Conservation (phyloP, 1,139 yeast genomes). For the Candida sp. region DNA sequence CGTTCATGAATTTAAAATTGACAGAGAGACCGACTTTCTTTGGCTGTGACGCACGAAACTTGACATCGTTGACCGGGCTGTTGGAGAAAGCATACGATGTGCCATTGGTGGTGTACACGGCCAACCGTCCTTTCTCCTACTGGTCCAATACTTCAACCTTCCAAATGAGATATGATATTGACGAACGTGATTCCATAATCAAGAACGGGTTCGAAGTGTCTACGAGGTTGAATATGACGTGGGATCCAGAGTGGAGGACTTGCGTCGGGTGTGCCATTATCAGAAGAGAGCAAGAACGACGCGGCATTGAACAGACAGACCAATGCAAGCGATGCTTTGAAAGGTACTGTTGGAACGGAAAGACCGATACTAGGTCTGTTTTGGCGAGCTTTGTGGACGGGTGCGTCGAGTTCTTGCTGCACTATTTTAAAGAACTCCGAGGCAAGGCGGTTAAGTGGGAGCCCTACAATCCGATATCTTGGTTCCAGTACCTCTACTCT, state of each 20-base stretch:
- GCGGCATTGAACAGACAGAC: conserved; percentile 61
- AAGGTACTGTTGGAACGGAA: conserved; percentile 85
- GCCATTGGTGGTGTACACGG: conserved; percentile 82
- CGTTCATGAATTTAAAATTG: conserved; percentile 31
- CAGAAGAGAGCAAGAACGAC: conserved; percentile 81
- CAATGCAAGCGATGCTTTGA: conserved; percentile 78
- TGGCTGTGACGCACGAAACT: conserved; percentile 51
- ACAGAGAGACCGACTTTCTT: conserved; percentile 40
- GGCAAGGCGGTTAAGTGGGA: background rate
- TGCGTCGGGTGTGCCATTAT: conserved; percentile 92
- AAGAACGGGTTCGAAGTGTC: conserved; percentile 82
- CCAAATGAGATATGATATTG: conserved; percentile 62
- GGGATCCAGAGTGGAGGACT: conserved; percentile 72
- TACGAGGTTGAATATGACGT: conserved; percentile 72
- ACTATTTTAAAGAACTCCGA: background rate
- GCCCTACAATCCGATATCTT: background rate
- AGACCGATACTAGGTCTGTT: background rate
- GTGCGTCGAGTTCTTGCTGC: background rate
- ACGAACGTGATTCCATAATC: conserved; percentile 64
- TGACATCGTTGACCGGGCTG: conserved; percentile 48
- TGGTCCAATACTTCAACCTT: conserved; percentile 75
- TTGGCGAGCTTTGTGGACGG: background rate
- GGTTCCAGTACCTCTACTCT: background rate
- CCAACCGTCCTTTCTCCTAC: conserved; percentile 73
- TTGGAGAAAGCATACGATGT: conserved; percentile 47